Percentiles rank a stretch among this genome's conserved stretches.
Evolutionary conservation across 2,329 filamentous ascomycete genomes (phyloP).

Genomic region (Dothideomycetes sp.): DNA sequence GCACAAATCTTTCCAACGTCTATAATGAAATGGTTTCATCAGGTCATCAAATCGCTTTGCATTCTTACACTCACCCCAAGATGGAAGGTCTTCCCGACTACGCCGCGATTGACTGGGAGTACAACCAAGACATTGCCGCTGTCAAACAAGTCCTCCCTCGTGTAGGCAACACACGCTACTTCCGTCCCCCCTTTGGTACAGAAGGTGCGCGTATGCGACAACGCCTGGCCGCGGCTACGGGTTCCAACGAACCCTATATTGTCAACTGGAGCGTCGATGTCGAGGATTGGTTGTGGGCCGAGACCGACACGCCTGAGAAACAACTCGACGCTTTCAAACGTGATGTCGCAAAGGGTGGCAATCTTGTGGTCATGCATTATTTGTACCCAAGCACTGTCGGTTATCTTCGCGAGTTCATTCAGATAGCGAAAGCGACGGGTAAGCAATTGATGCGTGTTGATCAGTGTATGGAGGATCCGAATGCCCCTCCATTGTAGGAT

Average conservation of each 20-base stretch:
- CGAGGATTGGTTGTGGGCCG: neutral
- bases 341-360: neutral
- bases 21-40: no score
- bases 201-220: no score
- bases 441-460: conserved; percentile 1
- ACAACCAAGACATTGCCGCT: no score
- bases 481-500: neutral
- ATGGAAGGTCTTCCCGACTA: no score
- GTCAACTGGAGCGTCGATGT: neutral
- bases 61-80: no score
- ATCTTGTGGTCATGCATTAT: neutral
- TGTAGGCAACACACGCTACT: no score
- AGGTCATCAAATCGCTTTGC: no score
- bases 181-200: no score
- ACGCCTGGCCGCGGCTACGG: neutral
- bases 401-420: neutral
- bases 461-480: neutral
- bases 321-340: neutral
- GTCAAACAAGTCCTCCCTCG: no score
- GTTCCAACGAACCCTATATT: neutral
- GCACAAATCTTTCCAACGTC: neutral
- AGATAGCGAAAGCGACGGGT: neutral
- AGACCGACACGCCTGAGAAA: neutral
- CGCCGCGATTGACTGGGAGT: no score
- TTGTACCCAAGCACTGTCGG: neutral